Percentiles rank a stretch among this genome's conserved stretches.
Conservation (phyloP, 2,329 filamentous ascomycete genomes). For the Fusarium agapanthi region DNA sequence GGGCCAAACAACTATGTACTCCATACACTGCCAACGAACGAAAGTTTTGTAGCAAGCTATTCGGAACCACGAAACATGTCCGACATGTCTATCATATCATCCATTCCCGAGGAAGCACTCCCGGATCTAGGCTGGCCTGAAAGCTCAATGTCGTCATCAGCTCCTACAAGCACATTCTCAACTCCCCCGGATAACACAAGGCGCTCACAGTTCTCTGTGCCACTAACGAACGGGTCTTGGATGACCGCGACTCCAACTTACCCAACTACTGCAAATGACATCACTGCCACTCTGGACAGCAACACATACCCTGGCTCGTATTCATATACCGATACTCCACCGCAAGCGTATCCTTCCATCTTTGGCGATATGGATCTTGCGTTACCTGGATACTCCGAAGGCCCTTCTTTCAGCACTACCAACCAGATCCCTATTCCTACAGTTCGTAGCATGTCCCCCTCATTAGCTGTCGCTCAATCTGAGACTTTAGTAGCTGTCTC, state of each 20-base stretch:
- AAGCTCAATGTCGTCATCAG: constrained; percentile 54
- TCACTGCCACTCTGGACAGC: constrained; percentile 34
- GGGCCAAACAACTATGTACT: constrained; percentile 36
- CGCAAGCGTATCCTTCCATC: constrained; percentile 46
- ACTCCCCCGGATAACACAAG: constrained; percentile 53
- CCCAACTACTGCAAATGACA: constrained; percentile 24
- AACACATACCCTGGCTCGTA: constrained; percentile 41
- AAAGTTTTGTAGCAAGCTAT: constrained; percentile 26
- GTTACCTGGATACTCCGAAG: constrained; percentile 50
- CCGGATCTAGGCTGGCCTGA: constrained; percentile 47
- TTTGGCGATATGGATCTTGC: constrained; percentile 46
- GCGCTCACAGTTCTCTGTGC: constrained; percentile 39
- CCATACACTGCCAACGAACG: constrained; percentile 21
- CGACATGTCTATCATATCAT: constrained; percentile 36
- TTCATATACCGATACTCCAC: constrained; percentile 42
- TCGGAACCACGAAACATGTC: constrained; percentile 37
- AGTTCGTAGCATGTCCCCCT: constrained; percentile 61
- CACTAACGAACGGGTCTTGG: constrained; percentile 47
- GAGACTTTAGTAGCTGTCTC: constrained; percentile 60
- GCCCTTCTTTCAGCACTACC: constrained; percentile 47
- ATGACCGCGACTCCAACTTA: constrained; percentile 43
- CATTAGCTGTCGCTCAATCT: constrained; percentile 56
- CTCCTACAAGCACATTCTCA: constrained; percentile 59
- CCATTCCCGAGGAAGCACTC: constrained; percentile 33
- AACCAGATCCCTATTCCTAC: constrained; percentile 52